Evolutionary conservation across 169 alveolate genomes (phyloP), one percentile per base, ranked within the genome.

Genomic region (Pseudocohnilembus persalinus): DNA sequence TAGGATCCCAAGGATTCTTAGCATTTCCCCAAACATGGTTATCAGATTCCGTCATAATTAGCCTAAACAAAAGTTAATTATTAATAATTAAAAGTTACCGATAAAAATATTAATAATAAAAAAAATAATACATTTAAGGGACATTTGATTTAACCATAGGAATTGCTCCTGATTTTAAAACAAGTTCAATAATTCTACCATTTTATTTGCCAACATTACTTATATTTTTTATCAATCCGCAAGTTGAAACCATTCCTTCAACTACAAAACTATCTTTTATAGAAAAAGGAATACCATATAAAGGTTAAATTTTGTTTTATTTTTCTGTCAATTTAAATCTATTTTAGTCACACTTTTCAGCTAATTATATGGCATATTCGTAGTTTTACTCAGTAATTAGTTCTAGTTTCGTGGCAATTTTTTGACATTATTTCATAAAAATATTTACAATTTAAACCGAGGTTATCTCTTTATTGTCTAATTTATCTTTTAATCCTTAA

Each of bases 81-180:
- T 49, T 11, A 49, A 11, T 49, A 49, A 11, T 11, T 49, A 49
- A 49, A 49, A 11, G 20, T 20, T 11, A 49, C 26, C 68, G 20
- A 49, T 49, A 49, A 49, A 49, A 49, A 49, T 11, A 49, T 49
- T 4, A 49, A 49, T 49, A 11, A 49, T 11, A 49, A 49, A 11
- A 49, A 49, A 49, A 49, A 49, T 11, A 11, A 11, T 49, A 49
- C 68, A 84, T 35, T 76, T 94, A 76, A 26, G 95, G 93, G 0
- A 91, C 81, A 78, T 92, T 94, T n/a, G 94, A 89, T 77, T 88
- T 87, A 1, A 90, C 92, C 77, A 94, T 84, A 29, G 92, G 92
- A 30, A 94, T 89, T 29, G 93, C 97, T 28, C 96, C 95, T 30
- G 86, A 73, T 31, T 72, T 25, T 65, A 77, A 82, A 20, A 82